Conservation (phyloP, 768 basidiomycete species). For the Floccularia luteovirens region DNA sequence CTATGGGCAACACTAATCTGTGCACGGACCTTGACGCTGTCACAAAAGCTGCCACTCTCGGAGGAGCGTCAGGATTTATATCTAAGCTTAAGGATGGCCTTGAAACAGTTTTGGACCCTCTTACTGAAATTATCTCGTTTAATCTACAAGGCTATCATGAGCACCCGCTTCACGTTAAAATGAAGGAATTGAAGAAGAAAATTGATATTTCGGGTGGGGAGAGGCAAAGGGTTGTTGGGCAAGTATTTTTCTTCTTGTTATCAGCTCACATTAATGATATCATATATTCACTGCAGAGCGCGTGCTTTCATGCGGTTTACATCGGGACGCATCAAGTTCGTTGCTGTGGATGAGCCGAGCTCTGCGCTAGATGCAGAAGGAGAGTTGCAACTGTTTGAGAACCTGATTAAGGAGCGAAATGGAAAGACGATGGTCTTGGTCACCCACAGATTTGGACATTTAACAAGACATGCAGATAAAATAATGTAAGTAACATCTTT, state of each 20-base stretch:
- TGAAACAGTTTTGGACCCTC: slow-evolving; percentile 29
- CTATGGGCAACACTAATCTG: slow-evolving; percentile 19
- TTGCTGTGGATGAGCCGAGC: slow-evolving; percentile 53
- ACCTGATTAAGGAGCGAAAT: slow-evolving; percentile 23
- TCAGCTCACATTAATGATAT: slow-evolving; percentile 1
- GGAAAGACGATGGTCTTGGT: slow-evolving; percentile 52
- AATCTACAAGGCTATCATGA: slow-evolving; percentile 22
- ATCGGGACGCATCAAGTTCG: slow-evolving; percentile 32
- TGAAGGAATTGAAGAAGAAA: slow-evolving; percentile 16
- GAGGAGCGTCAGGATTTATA: slow-evolving; percentile 33
- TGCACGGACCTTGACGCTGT: slow-evolving; percentile 13
- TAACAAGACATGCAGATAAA: slow-evolving; percentile 40
- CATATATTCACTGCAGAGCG: slow-evolving; percentile 19
- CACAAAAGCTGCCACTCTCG: slow-evolving; percentile 24
- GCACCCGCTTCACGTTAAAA: slow-evolving; percentile 17
- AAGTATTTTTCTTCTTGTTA: slow-evolving; percentile 12
- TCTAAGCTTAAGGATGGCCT: slow-evolving; percentile 28
- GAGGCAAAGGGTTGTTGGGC: slow-evolving; percentile 43
- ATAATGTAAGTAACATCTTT: slow-evolving; percentile 36
- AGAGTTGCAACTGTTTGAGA: slow-evolving; percentile 39
- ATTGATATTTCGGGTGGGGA: slow-evolving; percentile 35
- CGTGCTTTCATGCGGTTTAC: slow-evolving; percentile 37
- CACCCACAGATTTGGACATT: slow-evolving; percentile 45
- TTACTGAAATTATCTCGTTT: slow-evolving; percentile 12
- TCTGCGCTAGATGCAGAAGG: slow-evolving; percentile 48